Percentiles rank a stretch among this genome's conserved stretches.
Evolutionary conservation across 2,329 filamentous ascomycete genomes (phyloP).

Genomic region (Paraconiothyrium brasiliense): DNA sequence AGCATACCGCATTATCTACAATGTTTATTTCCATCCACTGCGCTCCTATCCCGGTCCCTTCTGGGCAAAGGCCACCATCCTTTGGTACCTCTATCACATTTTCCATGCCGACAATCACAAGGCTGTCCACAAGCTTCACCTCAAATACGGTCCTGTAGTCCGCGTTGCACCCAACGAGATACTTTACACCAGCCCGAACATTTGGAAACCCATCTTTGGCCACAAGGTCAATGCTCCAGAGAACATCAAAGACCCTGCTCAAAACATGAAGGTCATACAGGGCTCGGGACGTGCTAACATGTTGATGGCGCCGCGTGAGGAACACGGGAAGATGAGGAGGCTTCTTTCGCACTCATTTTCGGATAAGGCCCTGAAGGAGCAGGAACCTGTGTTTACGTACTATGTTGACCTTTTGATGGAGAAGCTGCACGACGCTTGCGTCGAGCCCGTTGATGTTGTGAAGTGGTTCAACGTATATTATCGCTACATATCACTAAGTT

Average conservation of each 20-base stretch:
- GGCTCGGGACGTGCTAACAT: neutral
- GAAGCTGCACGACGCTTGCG: slow-evolving; percentile 15
- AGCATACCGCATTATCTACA: neutral
- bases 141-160: slow-evolving; percentile 2
- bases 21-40: slow-evolving; percentile 6
- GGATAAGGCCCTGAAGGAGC: slow-evolving; percentile 38
- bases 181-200: neutral
- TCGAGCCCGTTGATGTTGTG: neutral
- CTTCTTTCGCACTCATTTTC: slow-evolving; percentile 42
- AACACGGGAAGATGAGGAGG: slow-evolving; percentile 6
- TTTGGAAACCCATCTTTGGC: neutral
- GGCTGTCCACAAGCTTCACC: neutral
- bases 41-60: neutral
- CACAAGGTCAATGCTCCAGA: neutral
- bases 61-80: neutral
- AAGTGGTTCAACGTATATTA: slow-evolving; percentile 4
- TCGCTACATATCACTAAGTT: neutral
- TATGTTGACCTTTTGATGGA: slow-evolving; percentile 49
- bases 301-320: neutral
- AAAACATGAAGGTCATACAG: neutral
- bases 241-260: neutral
- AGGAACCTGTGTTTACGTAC: slow-evolving; percentile 39
- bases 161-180: slow-evolving; percentile 7
- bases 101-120: neutral
- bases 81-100: neutral